These are phyloP conservation scores for Fonsecaea nubica DNA, from an alignment of 2,329 filamentous ascomycete genomes.

Conservation along the genomic window DNA sequence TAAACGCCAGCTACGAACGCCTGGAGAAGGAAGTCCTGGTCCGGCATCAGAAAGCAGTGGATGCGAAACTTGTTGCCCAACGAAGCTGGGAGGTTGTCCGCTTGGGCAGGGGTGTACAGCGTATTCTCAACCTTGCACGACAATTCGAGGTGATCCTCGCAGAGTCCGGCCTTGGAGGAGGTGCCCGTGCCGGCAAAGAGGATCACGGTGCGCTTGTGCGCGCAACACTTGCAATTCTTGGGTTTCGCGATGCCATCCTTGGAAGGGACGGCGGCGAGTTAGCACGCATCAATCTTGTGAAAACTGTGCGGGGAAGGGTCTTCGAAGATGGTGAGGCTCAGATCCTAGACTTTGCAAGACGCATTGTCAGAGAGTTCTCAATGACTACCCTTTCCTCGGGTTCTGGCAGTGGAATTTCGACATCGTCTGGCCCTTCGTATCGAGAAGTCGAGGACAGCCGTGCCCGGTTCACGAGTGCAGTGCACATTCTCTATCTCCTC, in stretches of 20 bases:
- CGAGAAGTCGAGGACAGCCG: conserved; percentile 75
- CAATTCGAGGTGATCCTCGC: conserved; percentile 86
- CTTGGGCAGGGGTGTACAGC: conserved; percentile 75
- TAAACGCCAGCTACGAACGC: conserved; percentile 84
- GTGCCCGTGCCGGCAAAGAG: conserved; percentile 58
- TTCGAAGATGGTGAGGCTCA: conserved; percentile 74
- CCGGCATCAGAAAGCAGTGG: conserved; percentile 83
- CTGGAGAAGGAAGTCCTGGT: conserved; percentile 85
- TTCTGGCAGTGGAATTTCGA: conserved; percentile 29
- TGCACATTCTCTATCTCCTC: conserved; percentile 79
- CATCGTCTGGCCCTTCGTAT: conserved; percentile 52
- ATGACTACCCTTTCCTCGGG: conserved; percentile 62
- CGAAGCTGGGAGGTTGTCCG: conserved; percentile 81
- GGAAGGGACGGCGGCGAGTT: conserved; percentile 79
- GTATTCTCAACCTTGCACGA: conserved; percentile 80
- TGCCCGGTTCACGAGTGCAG: conserved; percentile 73
- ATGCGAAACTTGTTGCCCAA: conserved; percentile 77
- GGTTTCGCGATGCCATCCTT: conserved; percentile 69
- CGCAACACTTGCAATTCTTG: conserved; percentile 79
- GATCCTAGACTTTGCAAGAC: conserved; percentile 75
- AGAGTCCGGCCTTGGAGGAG: conserved; percentile 63
- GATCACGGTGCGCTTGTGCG: conserved; percentile 82
- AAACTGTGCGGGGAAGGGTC: conserved; percentile 71
- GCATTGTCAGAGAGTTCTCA: conserved; percentile 82
- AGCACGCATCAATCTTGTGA: conserved; percentile 74